phyloP scores from a whole-genome alignment of 306 rosid species.

The Malus orientalis region DNA sequence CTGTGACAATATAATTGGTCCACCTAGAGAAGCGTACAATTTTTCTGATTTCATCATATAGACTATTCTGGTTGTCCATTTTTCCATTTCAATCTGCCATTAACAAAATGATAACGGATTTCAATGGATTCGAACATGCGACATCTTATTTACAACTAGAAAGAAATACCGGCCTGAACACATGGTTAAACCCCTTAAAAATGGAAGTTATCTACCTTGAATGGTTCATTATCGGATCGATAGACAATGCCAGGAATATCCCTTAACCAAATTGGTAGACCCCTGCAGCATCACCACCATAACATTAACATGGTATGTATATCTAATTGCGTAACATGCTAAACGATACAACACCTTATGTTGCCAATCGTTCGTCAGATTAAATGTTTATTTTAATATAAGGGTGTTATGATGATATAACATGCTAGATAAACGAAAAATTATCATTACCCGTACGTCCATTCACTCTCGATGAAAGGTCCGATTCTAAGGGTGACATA shows the following conservation, averaged over 20 bases:
- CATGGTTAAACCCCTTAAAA: background rate
- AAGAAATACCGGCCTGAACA: no score
- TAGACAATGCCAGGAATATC: slow-evolving; percentile 61
- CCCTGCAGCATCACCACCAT: slow-evolving; percentile 32
- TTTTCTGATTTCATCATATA: slow-evolving; percentile 61
- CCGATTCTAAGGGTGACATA: slow-evolving; percentile 77
- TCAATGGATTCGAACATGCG: no score
- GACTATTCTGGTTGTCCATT: slow-evolving; percentile 58
- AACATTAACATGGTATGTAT: background rate
- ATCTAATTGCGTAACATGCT: background rate
- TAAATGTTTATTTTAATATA: no score
- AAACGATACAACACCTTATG: no score
- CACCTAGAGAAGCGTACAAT: slow-evolving; percentile 86
- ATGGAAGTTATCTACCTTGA: slow-evolving; percentile 42
- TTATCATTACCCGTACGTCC: slow-evolving; percentile 51
- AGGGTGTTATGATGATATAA: no score
- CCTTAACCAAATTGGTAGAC: slow-evolving; percentile 77
- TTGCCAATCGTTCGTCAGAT: no score
- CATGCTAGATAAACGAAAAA: background rate
- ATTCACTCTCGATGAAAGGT: slow-evolving; percentile 84
- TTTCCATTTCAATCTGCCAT: slow-evolving; percentile 68
- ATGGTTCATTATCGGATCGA: slow-evolving; percentile 68
- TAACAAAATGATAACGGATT: background rate
- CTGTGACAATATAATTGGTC: slow-evolving; percentile 86
- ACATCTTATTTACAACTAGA: no score